Base-by-base conservation (phyloP, 441 rosid species). In the Pelargonium australe region DNA sequence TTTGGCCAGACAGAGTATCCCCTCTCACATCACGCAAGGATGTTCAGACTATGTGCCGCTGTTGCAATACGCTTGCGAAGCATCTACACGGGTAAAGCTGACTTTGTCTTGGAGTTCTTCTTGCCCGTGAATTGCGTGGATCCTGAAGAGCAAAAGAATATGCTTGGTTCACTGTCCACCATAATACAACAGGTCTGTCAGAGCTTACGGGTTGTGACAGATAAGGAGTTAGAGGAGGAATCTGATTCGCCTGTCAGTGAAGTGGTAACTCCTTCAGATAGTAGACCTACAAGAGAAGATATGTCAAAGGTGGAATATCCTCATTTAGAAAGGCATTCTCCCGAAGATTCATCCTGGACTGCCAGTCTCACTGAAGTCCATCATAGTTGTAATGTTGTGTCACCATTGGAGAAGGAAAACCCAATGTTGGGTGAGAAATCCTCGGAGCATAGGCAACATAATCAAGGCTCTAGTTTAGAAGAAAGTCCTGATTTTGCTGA, bases 51-150 rank as follows among this genome's bases (percentile, higher is more conserved):
- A 75, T 76, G 80, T 75, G 97, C 91, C 0, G 88, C 91, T 51
- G 98, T 91, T 65, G 98, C 98, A 0, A 89, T 93, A 37, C 94
- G 92, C 68, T 68, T 93, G 68, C 81, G 97, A 70, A 81, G 91
- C 73, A 75, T 86, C 72, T 80, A 84, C 69, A 84, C 91, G 5
- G 91, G 96, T 43, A 20, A 77, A 43, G 81, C 80, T 5, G 96
- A 93, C 78, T 90, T 86, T 65, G 95, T 87, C 71, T 83, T 93
- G 79, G 97, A 93, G 84, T 91, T 93, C 78, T 93, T 93, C 85
- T 80, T 93, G 72, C 98, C 98, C 0, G 75, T 70, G 44, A 85
- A 82, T 74, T 93, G 97, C 67, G 73, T 53, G 67, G 86, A 83
- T 80, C 72, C 77, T 1, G 82, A 84, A 73, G 83, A 81, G 43